These are phyloP conservation scores for Hygrocybe coccinea DNA, from an alignment of 768 basidiomycete species.

Conservation along the genomic window DNA sequence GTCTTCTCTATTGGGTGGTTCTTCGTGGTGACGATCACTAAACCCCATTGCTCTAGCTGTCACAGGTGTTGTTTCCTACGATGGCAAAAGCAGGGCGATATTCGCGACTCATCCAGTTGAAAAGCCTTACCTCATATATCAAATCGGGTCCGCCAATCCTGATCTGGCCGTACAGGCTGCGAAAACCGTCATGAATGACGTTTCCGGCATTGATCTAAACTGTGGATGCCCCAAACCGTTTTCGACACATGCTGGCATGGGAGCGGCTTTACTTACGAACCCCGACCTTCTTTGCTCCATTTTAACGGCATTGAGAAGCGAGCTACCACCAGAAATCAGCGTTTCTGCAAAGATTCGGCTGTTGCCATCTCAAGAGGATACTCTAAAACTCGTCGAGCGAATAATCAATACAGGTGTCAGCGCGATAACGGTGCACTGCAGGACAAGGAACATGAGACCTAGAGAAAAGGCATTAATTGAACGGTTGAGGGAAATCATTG, in stretches of 20 bases:
- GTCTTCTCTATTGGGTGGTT: slow-evolving; percentile 24
- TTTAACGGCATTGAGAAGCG: slow-evolving; percentile 67
- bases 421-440: slow-evolving; percentile 89
- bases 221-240: slow-evolving; percentile 98
- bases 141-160: slow-evolving; percentile 88
- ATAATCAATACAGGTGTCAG: slow-evolving; percentile 86
- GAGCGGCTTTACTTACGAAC: slow-evolving; percentile 87
- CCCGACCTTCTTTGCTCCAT: slow-evolving; percentile 90
- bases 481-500: slow-evolving; percentile 78
- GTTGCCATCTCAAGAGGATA: slow-evolving; percentile 80
- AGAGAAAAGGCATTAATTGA: slow-evolving; percentile 73
- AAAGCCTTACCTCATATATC: slow-evolving; percentile 91
- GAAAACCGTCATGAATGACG: slow-evolving; percentile 76
- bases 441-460: slow-evolving; percentile 88
- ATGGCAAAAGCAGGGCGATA: slow-evolving; percentile 78
- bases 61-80: slow-evolving; percentile 84
- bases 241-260: slow-evolving; percentile 92
- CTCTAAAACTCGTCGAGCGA: slow-evolving; percentile 80
- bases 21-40: neutral
- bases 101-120: slow-evolving; percentile 93
- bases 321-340: slow-evolving; percentile 71
- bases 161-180: slow-evolving; percentile 91
- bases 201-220: slow-evolving; percentile 93
- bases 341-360: slow-evolving; percentile 95
- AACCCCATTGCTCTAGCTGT: slow-evolving; percentile 44